These are phyloP conservation scores for Ophiorrhiza pumila DNA, from an alignment of 257 asterid species.

Conservation along the genomic window DNA sequence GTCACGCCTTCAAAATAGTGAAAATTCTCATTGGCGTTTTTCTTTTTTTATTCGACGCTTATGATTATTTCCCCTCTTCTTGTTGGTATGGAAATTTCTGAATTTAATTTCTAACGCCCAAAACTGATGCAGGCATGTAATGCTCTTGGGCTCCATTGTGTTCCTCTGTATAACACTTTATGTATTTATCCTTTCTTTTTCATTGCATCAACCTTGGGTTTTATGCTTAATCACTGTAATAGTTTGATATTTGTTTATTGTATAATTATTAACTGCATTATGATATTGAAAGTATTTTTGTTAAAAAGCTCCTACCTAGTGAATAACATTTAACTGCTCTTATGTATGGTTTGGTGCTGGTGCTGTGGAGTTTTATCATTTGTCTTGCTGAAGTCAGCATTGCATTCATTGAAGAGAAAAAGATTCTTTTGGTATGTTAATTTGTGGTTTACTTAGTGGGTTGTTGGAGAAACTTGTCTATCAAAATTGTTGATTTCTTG, in stretches of 20 bases:
- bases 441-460: constrained; percentile 1
- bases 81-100: constrained; percentile 1
- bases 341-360: constrained; percentile 69
- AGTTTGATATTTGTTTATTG: background rate
- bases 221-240: background rate
- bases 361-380: constrained; percentile 80
- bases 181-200: constrained; percentile 43
- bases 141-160: constrained; percentile 88
- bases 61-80: background rate
- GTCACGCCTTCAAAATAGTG: too few relatives aligned
- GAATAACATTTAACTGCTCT: constrained; percentile 12
- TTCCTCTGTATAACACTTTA: too few relatives aligned
- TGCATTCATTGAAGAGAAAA: constrained; percentile 87
- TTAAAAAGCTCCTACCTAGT: background rate
- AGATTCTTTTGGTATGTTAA: constrained; percentile 60
- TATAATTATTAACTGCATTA: background rate
- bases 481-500: background rate
- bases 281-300: background rate
- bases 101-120: constrained; percentile 20
- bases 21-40: too few relatives aligned
- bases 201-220: background rate
- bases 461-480: background rate
- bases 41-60: too few relatives aligned
- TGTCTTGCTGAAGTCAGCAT: constrained; percentile 86
- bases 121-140: constrained; percentile 79